Evolutionary conservation across 2,329 filamentous ascomycete species (phyloP), one percentile per base, ranked within the genome.

Genomic region (Stachybotrys chartarum): DNA sequence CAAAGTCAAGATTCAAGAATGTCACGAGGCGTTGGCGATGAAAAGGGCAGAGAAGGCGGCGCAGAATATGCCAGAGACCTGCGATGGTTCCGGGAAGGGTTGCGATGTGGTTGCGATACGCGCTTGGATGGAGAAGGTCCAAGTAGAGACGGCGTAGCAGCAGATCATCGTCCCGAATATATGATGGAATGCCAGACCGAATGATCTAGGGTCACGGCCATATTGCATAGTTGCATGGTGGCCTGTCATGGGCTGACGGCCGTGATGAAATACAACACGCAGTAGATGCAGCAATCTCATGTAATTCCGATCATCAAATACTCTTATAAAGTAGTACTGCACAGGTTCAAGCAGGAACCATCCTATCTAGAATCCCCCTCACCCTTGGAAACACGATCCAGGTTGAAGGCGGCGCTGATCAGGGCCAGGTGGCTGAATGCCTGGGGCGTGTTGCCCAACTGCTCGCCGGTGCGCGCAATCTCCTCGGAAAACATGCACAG

Each of bases 401-500:
- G 70, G 69, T 91, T 91, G 67, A 91, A 90, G 1, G 87, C 88
- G 1, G 88, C 88, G 66, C 85, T 90, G 63, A 91, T 83, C 64
- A 90, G 78, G 2, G 87, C 86, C 58, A 92, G 70, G 66, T 92
- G 87, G 61, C 85, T 89, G 61, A 91, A 91, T 0, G 88, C 88
- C 71, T 91, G 88, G 0, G 88, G 88, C 16, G 87, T 91, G 65
- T 91, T 91, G 1, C 88, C 88, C 57, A 91, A 75, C 72, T 91
- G 88, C 70, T 91, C 87, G 11, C 88, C 88, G 53, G 81, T 85
- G 54, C 85, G 77, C 6, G 87, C 81, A 63, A 91, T 91, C 72
- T 91, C 88, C 67, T 91, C 87, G 7, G 85, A 89, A 68, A 91
- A 91, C 81, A 91, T 91, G 62, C 80, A 81, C 54, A 91, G 71